These are phyloP conservation scores for Backusella sp. DNA, from an alignment of 192 early-diverging fungal genomes.

Conservation along the genomic window DNA sequence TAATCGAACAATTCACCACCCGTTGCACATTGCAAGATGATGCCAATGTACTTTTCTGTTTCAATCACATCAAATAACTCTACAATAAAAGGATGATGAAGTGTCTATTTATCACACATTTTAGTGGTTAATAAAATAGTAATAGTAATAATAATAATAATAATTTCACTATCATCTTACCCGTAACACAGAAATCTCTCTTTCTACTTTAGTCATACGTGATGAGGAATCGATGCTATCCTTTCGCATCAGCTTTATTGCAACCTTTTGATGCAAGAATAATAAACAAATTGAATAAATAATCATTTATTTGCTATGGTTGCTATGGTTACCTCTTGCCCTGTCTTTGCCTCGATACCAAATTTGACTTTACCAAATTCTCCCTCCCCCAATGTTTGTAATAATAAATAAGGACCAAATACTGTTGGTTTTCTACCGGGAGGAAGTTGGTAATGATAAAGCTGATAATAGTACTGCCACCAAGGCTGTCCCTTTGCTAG, in stretches of 20 bases:
- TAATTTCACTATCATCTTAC: constrained; percentile 41
- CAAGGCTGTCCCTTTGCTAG: constrained; percentile 35
- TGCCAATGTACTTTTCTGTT: constrained; percentile 94
- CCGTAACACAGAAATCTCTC: constrained; percentile 93
- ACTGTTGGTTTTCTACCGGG: constrained; percentile 54
- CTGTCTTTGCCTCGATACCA: constrained; percentile 76
- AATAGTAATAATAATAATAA: constrained; percentile 5
- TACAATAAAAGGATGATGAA: constrained; percentile 90
- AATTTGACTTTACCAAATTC: constrained; percentile 99
- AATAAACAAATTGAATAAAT: not conserved
- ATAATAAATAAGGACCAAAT: constrained; percentile 89
- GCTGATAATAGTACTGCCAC: constrained; percentile 34
- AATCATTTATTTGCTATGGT: not conserved
- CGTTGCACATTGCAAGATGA: constrained; percentile 95
- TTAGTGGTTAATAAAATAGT: not conserved
- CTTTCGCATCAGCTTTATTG: constrained; percentile 95
- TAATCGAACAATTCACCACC: constrained; percentile 98
- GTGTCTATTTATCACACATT: constrained; percentile 61
- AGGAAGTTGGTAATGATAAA: constrained; percentile 30
- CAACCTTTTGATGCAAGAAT: constrained; percentile 55
- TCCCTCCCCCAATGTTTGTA: constrained; percentile 96
- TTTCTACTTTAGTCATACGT: constrained; percentile 85
- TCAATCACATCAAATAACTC: constrained; percentile 94
- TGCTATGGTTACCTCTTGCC: constrained; percentile 57
- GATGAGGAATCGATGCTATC: constrained; percentile 82